Evolutionary conservation across 768 basidiomycete genomes (phyloP).

Genomic region (Cantharellus cinnabarinus): DNA sequence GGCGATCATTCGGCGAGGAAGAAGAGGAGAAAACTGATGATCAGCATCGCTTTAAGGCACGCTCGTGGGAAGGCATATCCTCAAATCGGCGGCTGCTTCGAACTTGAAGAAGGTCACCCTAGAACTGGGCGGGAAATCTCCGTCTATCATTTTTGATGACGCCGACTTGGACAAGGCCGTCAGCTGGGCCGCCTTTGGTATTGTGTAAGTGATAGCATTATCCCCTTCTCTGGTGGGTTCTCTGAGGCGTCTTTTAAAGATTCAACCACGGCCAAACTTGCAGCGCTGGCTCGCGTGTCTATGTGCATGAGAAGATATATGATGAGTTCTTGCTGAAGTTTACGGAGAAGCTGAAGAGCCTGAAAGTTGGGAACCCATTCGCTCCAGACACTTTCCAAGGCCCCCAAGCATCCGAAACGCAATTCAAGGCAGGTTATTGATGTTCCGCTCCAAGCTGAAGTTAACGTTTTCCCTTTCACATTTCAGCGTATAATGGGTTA

Average conservation of each 20-base stretch:
- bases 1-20: neutral
- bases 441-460: neutral
- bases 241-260: conserved; percentile 13
- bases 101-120: conserved; percentile 59
- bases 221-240: conserved; percentile 15
- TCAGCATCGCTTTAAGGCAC: conserved; percentile 29
- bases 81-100: conserved; percentile 56
- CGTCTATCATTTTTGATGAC: conserved; percentile 49
- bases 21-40: neutral
- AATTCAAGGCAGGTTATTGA: conserved; percentile 28
- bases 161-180: conserved; percentile 52
- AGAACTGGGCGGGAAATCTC: conserved; percentile 33
- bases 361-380: conserved; percentile 60
- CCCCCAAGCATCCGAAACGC: conserved; percentile 54
- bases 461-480: neutral
- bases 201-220: conserved; percentile 35
- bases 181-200: conserved; percentile 46
- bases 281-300: conserved; percentile 62
- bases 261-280: conserved; percentile 55
- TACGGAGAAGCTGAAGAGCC: conserved; percentile 27
- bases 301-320: conserved; percentile 58
- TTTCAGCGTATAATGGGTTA: conserved; percentile 52
- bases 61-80: conserved; percentile 51
- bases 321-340: conserved; percentile 49
- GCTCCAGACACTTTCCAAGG: conserved; percentile 37